Evolutionary conservation across 1,284 basidiomycete species (phyloP), one percentile per base, ranked within the genome.

Genomic region (Malassezia japonica): DNA sequence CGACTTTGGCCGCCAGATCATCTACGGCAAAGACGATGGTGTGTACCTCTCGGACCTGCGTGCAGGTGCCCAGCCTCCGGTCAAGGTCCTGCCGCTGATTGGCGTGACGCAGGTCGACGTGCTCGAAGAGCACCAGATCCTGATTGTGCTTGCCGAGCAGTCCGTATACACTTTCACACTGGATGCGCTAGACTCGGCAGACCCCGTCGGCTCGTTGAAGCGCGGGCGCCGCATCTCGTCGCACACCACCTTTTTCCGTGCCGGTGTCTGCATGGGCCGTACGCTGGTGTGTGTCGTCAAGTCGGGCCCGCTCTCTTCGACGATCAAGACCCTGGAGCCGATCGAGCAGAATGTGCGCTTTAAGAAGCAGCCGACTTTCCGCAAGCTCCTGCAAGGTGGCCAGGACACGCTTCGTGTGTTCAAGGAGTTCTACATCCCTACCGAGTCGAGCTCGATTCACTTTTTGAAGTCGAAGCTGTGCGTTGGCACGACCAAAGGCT

Each of bases 271-370:
- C 73, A 78, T 98, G 21, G 88, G 87, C 13, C 82, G 86, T 56
- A 89, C 88, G n/a, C 80, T 99, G 6, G 89, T 99, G 25, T 98
- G 94, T 68, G 86, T 98, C 37, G 92, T 98, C 73, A 99, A 98
- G 76, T 87, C 88, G 5, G 87, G 83, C 56, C 86, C 89, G 43
- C 77, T 96, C 40, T 94, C 88, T 20, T 94, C 87, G 64, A 98
- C 92, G 27, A 95, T 99, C 79, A 98, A 96, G 79, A 85, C 87
- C 1, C 78, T 98, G 52, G 94, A 98, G 70, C 92, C 94, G 1
- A 88, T 96, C 59, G 92, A 96, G 67, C 86, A 88, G 75, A 85
- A 81, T 57, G 76, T 84, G 48, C 82, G 87, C 5, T 66, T 67
- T 35, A 83, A 81, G 61, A 95, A 95, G 77, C 94, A 90, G 48